Evolutionary conservation across 2,329 filamentous ascomycete genomes (phyloP), one percentile per base, ranked within the genome.

Genomic region (Rhinocladiella mackenziei): DNA sequence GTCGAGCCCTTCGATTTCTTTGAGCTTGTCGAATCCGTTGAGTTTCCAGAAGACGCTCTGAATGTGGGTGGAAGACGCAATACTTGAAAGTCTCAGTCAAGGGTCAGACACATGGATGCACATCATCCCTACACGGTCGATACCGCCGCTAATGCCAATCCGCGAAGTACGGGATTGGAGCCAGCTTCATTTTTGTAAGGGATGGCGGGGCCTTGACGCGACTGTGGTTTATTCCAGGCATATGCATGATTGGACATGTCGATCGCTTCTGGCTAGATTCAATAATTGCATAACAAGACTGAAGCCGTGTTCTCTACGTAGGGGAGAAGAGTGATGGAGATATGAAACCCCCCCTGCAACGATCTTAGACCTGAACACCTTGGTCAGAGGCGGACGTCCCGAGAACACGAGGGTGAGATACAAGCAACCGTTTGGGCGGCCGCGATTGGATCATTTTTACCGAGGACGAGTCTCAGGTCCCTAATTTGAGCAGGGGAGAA

Each of bases 41-140:
- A 88, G 87, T 36, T 66, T 68, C 82, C 83, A 94, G 50, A 89
- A 73, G 33, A 77, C 65, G 43, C 72, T 75, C 48, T 85, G 82
- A 6, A 91, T 51, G 31, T 76, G 71, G 8, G 70, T 67, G n/a
- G 81, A 66, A 18, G 75, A 77, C 1, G 77, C 70, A 31, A 89
- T 71, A 8, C 75, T 78, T 51, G 7, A 14, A 45, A 17, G 18
- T 5, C 9, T 43, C n/a, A 41, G 31, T 36, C 20, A 17, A 34
- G 8, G 14, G 3, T 15, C 33, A 36, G 19, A 18, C 28, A 28
- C 32, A 10, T 7, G 17, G 19, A 19, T 11, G 11, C 2, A 9
- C 4, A 13, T 36, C 33, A 19, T 15, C 15, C 74, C 60, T 66
- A 86, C 82, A 84, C 58, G 45, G 72, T 77, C 39, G 78, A 76